A percentile compares a stretch with the other conserved stretches of the same genome.
Conservation (phyloP, 1,284 basidiomycete species). For the Microbotryum scabiosae region DNA sequence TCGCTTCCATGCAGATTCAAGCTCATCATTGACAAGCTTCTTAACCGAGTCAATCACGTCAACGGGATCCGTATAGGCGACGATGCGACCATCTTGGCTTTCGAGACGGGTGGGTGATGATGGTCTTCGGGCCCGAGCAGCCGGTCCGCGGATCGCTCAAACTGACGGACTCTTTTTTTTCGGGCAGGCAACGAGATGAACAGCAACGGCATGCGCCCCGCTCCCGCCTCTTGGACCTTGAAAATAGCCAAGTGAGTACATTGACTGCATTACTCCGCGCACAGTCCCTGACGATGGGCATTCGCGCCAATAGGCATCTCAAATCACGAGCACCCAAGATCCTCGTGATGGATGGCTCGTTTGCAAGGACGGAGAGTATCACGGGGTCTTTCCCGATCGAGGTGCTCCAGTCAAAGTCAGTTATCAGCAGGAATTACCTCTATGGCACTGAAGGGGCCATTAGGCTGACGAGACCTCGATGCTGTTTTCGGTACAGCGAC, state of each 20-base stretch:
- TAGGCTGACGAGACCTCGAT: background rate
- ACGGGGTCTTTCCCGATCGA: conserved; percentile 30
- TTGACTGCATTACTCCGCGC: background rate
- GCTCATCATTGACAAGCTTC: conserved; percentile 33
- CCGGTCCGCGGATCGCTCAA: background rate
- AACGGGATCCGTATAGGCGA: conserved; percentile 35
- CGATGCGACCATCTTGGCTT: conserved; percentile 37
- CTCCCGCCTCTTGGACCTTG: conserved; percentile 34
- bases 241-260: conserved; percentile 20
- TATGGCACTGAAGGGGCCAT: background rate
- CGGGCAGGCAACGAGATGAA: conserved; percentile 33
- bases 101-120: conserved; percentile 32
- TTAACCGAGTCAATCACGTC: conserved; percentile 36
- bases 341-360: conserved; percentile 38
- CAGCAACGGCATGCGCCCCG: conserved; percentile 30
- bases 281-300: background rate
- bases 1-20: conserved; percentile 22
- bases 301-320: conserved; percentile 24
- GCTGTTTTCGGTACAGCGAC: conserved; percentile 4
- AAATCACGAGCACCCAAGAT: conserved; percentile 35
- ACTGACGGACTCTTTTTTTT: background rate
- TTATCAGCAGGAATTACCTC: background rate
- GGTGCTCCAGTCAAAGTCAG: conserved; percentile 25
- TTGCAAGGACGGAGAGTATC: conserved; percentile 33
- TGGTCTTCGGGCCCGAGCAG: background rate